These are phyloP conservation scores for Colletotrichum karsti DNA, from an alignment of 2,329 filamentous ascomycete species.

Conservation along the genomic window DNA sequence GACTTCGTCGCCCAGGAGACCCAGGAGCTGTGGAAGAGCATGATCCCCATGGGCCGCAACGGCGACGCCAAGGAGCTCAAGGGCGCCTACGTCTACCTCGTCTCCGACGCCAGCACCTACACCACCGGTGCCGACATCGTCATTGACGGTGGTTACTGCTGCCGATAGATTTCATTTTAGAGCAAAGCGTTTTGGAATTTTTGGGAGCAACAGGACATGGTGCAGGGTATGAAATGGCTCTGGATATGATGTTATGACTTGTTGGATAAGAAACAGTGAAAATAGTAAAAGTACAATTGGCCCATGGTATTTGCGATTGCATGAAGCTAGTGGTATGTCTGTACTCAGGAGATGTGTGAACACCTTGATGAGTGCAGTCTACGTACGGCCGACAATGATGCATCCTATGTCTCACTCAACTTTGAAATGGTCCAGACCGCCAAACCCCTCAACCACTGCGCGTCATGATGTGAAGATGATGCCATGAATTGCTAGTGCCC, in stretches of 20 bases:
- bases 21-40: slow-evolving; percentile 76
- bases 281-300: not conserved
- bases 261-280: not conserved
- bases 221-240: not conserved
- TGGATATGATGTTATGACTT: slow-evolving; percentile 24
- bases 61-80: slow-evolving; percentile 76
- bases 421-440: not conserved
- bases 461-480: not conserved
- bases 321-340: too few relatives aligned
- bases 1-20: slow-evolving; percentile 72
- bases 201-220: slow-evolving; percentile 11
- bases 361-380: not conserved
- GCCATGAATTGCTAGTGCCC: not conserved
- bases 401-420: not conserved
- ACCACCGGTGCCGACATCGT: slow-evolving; percentile 77
- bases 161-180: slow-evolving; percentile 43
- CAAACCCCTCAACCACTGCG: not conserved
- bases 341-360: not conserved
- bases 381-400: not conserved
- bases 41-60: slow-evolving; percentile 78
- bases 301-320: too few relatives aligned
- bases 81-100: slow-evolving; percentile 81
- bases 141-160: slow-evolving; percentile 75
- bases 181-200: not conserved
- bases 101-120: slow-evolving; percentile 78